A percentile compares a stretch with the other conserved stretches of the same genome.
Evolutionary conservation across 2,329 filamentous ascomycete species (phyloP).

Genomic region (Ceratocystis cacaofunesta): DNA sequence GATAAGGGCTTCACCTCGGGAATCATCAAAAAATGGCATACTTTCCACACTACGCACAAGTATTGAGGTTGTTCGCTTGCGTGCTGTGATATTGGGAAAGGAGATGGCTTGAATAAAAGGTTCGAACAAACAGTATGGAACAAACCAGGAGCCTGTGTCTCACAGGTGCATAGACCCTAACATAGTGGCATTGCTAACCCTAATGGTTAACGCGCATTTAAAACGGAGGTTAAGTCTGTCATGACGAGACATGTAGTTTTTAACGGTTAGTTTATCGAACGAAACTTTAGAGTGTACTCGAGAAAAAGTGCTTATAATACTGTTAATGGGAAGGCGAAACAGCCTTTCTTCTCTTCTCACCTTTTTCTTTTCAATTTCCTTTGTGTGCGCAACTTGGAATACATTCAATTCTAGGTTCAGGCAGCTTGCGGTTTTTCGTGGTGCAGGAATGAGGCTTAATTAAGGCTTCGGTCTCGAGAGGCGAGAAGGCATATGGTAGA

Average conservation of each 20-base stretch:
- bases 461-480: not conserved
- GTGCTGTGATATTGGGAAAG: not conserved
- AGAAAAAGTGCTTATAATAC: no score
- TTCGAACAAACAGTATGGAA: not conserved
- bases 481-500: no score
- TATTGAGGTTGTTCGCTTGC: not conserved
- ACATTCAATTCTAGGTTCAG: not conserved
- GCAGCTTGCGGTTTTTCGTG: not conserved
- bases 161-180: not conserved
- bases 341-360: no score
- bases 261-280: no score
- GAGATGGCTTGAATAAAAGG: not conserved
- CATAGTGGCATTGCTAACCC: not conserved
- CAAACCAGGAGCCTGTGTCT: not conserved
- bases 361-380: no score
- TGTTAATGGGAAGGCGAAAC: no score
- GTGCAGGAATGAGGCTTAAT: not conserved
- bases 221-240: not conserved
- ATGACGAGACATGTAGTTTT: not conserved
- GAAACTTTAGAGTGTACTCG: no score
- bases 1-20: constrained; percentile 32
- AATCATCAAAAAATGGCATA: constrained; percentile 30
- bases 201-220: not conserved
- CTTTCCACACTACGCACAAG: constrained; percentile 8
- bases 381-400: no score